Evolutionary conservation across 352 stramenopile genomes (phyloP).

Genomic region (Phytophthora constricta): DNA sequence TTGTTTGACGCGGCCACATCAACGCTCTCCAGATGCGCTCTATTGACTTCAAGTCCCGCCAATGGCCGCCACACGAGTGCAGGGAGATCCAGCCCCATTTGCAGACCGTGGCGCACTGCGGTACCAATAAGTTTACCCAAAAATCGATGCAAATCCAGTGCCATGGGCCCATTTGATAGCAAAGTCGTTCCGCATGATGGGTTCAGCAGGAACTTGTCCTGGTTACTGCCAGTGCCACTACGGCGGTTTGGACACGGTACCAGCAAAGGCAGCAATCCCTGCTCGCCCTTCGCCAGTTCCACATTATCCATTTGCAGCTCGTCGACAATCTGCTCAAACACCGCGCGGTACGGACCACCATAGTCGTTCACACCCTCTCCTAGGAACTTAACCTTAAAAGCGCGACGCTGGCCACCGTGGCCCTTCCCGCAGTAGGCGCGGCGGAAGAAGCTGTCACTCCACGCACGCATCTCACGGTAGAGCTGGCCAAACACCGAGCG

Average conservation of each 20-base stretch:
- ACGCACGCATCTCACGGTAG: slow-evolving; percentile 95
- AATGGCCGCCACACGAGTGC: slow-evolving; percentile 89
- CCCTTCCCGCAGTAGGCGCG: slow-evolving; percentile 97
- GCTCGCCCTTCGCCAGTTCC: slow-evolving; percentile 84
- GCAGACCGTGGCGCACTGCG: slow-evolving; percentile 95
- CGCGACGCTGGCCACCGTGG: slow-evolving; percentile 96
- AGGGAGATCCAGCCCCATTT: slow-evolving; percentile 93
- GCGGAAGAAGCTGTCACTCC: slow-evolving; percentile 94
- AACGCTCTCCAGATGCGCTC: slow-evolving; percentile 80
- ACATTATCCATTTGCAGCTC: slow-evolving; percentile 94
- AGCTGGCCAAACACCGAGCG: slow-evolving; percentile 98
- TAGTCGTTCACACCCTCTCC: slow-evolving; percentile 99
- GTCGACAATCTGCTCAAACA: slow-evolving; percentile 97
- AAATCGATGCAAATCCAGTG: slow-evolving; percentile 94
- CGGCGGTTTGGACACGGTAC: slow-evolving; percentile 91
- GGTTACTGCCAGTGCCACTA: slow-evolving; percentile 86
- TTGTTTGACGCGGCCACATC: slow-evolving; percentile 81
- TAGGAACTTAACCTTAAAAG: slow-evolving; percentile 99
- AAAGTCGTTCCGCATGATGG: slow-evolving; percentile 82
- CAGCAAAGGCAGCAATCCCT: slow-evolving; percentile 87
- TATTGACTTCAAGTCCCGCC: slow-evolving; percentile 74
- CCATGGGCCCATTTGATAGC: slow-evolving; percentile 86
- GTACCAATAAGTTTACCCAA: slow-evolving; percentile 97
- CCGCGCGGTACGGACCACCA: slow-evolving; percentile 97
- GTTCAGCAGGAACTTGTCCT: slow-evolving; percentile 93